Conservation (phyloP, 176 grass and related monocot species). For the Aegilops sharonensis region DNA sequence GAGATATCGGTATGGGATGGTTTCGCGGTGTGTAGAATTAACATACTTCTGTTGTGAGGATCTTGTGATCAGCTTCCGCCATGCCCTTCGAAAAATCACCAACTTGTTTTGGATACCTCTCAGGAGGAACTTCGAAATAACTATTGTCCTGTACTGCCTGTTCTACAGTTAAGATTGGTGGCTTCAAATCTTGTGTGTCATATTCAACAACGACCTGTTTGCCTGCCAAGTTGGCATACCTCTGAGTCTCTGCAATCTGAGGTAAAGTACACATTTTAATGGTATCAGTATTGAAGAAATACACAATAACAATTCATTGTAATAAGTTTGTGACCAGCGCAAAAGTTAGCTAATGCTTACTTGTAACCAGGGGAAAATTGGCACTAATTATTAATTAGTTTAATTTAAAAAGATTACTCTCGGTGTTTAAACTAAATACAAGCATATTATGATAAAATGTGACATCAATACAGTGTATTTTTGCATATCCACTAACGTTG, state of each 20-base stretch:
- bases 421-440: no score
- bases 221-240: constrained; percentile 64
- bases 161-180: constrained; percentile 65
- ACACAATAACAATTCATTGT: neutral
- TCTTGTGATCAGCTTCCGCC: constrained; percentile 72
- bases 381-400: neutral
- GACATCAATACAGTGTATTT: no score
- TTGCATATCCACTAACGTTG: no score
- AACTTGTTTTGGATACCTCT: constrained; percentile 46
- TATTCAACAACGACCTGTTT: constrained; percentile 67
- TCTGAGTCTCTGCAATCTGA: constrained; percentile 82
- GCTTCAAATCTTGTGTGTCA: constrained; percentile 44
- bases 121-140: constrained; percentile 45
- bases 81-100: constrained; percentile 67
- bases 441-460: no score
- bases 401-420: no score
- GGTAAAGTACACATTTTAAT: neutral
- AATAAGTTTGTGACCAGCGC: neutral
- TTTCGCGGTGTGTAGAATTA: neutral
- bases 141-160: constrained; percentile 59
- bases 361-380: neutral
- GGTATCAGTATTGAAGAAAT: neutral
- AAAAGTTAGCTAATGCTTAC: neutral
- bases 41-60: constrained; percentile 57
- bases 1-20: neutral